Conservation (phyloP, 495 filamentous ascomycete genomes). For the Xylaria telfairii region DNA sequence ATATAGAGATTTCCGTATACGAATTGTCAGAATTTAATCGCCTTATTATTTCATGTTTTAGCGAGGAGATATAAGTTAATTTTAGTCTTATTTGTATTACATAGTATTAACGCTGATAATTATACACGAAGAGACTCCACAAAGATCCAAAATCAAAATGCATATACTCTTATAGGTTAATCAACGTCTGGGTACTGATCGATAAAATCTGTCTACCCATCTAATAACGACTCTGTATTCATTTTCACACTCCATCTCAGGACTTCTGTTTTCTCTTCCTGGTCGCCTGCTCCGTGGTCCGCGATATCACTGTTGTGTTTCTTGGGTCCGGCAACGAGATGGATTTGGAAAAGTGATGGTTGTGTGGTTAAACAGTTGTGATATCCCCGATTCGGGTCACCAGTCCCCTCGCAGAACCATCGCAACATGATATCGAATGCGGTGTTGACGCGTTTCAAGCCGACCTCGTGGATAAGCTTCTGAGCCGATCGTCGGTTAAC, state of each 20-base stretch:
- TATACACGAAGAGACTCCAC: not conserved
- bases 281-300: slow-evolving; percentile 36
- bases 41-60: too few species aligned
- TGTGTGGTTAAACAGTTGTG: slow-evolving; percentile 41
- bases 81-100: not conserved
- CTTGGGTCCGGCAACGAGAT: slow-evolving; percentile 34
- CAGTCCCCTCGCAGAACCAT: slow-evolving; percentile 39
- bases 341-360: slow-evolving; percentile 41
- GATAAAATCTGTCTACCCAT: slow-evolving; percentile 31
- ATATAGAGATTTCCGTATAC: not conserved
- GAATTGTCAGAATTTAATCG: not conserved
- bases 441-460: slow-evolving; percentile 32
- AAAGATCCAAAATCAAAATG: not conserved
- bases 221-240: slow-evolving; percentile 38
- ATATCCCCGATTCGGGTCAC: slow-evolving; percentile 27
- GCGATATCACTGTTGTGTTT: slow-evolving; percentile 40
- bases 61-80: too few species aligned
- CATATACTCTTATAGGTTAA: not conserved
- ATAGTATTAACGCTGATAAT: not conserved
- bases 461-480: slow-evolving; percentile 39
- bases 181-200: slow-evolving; percentile 40
- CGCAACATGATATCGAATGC: slow-evolving; percentile 39
- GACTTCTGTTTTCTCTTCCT: slow-evolving; percentile 33
- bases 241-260: slow-evolving; percentile 41
- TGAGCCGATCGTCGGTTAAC: slow-evolving; percentile 38